phyloP scores from a whole-genome alignment of 768 basidiomycete genomes.

The Favolaschia claudopus region DNA sequence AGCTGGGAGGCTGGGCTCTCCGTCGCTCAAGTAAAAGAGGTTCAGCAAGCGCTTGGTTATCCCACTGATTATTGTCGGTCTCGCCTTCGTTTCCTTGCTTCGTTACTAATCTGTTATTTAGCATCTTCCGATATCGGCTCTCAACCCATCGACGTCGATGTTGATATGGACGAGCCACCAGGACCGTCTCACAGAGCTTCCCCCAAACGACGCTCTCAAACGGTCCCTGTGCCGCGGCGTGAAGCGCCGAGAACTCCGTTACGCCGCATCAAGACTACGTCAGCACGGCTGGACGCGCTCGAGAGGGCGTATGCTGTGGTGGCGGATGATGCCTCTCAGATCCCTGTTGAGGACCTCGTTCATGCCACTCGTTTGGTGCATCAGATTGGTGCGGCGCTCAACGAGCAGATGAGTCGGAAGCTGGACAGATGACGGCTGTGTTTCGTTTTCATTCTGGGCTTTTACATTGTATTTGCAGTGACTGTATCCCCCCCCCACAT shows the following conservation, averaged over 20 bases:
- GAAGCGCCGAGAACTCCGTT: constrained; percentile 30
- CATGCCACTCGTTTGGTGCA: constrained; percentile 54
- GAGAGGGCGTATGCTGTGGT: constrained; percentile 53
- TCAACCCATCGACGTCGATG: neutral
- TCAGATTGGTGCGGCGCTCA: constrained; percentile 54
- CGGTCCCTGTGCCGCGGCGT: constrained; percentile 16
- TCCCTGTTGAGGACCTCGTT: constrained; percentile 56
- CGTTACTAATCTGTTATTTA: neutral
- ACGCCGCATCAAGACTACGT: constrained; percentile 47
- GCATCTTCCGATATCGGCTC: neutral
- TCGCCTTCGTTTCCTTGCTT: neutral
- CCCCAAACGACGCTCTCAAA: constrained; percentile 7
- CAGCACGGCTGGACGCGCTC: constrained; percentile 51
- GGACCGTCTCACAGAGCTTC: neutral
- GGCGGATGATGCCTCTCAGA: constrained; percentile 53
- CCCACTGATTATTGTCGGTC: constrained; percentile 9
- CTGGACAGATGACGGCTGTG: constrained; percentile 22
- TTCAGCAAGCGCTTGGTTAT: constrained; percentile 13
- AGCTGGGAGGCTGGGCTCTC: constrained; percentile 40
- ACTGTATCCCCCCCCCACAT: no score
- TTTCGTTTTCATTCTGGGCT: neutral
- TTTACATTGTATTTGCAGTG: constrained; percentile 14
- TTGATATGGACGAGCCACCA: neutral
- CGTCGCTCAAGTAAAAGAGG: constrained; percentile 14
- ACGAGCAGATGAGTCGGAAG: constrained; percentile 52